phyloP scores from a whole-genome alignment of 257 asterid genomes.

The Scutellaria baicalensis region DNA sequence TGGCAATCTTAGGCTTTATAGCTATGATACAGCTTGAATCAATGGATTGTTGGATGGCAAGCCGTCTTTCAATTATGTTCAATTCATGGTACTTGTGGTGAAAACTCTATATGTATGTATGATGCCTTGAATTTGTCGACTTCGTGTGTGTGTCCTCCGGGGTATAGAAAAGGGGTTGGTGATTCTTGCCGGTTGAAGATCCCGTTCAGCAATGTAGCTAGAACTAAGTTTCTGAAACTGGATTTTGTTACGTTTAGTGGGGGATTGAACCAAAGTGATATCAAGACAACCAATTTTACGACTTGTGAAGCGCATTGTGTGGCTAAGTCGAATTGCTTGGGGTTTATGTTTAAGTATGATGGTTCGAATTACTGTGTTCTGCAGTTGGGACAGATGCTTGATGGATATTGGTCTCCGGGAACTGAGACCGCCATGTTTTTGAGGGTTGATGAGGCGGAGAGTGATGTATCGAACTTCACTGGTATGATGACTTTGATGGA shows the following conservation, averaged over 20 bases:
- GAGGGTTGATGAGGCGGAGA: slow-evolving; percentile 58
- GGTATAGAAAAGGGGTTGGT: slow-evolving; percentile 24
- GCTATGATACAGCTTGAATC: slow-evolving; percentile 31
- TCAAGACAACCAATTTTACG: slow-evolving; percentile 27
- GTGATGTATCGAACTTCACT: slow-evolving; percentile 33
- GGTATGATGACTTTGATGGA: slow-evolving; percentile 62
- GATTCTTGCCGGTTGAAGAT: slow-evolving; percentile 39
- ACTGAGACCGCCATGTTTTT: slow-evolving; percentile 42
- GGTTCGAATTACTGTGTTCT: slow-evolving; percentile 57
- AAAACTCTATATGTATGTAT: slow-evolving; percentile 51
- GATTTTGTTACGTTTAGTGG: slow-evolving; percentile 69
- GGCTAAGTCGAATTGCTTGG: slow-evolving; percentile 32
- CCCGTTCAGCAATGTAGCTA: slow-evolving; percentile 18
- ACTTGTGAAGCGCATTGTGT: slow-evolving; percentile 39
- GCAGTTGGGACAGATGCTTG: slow-evolving; percentile 39
- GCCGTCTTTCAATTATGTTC: slow-evolving; percentile 49
- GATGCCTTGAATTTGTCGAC: slow-evolving; percentile 39
- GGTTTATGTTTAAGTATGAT: slow-evolving; percentile 65
- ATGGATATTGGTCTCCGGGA: slow-evolving; percentile 75
- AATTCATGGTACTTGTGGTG: slow-evolving; percentile 64
- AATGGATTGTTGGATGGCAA: slow-evolving; percentile 61
- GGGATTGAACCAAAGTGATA: slow-evolving; percentile 39
- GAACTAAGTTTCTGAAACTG: slow-evolving; percentile 43
- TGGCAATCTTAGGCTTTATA: slow-evolving; percentile 64
- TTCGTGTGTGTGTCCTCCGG: slow-evolving; percentile 78